Conservation (phyloP, 2,329 filamentous ascomycete genomes). For the Chaetomiaceae sp. region DNA sequence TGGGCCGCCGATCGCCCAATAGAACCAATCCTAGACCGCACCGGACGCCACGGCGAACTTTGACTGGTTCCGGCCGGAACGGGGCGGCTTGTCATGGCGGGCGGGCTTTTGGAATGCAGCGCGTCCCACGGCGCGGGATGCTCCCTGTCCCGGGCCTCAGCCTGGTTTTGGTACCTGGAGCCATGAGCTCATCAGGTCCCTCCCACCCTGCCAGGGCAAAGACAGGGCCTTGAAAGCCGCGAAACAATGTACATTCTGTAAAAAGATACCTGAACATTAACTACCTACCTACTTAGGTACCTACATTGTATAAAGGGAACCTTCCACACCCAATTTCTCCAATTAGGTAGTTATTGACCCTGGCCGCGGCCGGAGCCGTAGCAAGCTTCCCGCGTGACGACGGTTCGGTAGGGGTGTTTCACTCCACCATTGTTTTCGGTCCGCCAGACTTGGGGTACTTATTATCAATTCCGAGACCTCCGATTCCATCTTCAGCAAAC, state of each 20-base stretch:
- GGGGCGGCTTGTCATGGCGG: background rate
- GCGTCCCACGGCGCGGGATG: background rate
- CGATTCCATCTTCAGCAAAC: background rate
- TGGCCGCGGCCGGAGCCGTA: background rate
- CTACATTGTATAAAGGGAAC: too few species aligned
- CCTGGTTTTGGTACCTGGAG: background rate
- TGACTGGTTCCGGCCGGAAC: conserved; percentile 18
- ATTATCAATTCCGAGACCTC: background rate
- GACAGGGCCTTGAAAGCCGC: too few species aligned
- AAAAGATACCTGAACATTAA: conserved; percentile 1
- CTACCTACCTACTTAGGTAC: too few species aligned
- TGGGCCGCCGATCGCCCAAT: conserved; percentile 15
- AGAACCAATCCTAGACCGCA: conserved; percentile 9
- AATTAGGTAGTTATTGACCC: too few species aligned
- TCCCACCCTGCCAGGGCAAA: background rate
- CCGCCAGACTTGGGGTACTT: background rate
- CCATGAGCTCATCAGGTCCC: conserved; percentile 1
- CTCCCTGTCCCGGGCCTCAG: background rate
- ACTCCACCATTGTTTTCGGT: background rate
- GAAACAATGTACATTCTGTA: too few species aligned
- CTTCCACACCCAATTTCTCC: too few species aligned
- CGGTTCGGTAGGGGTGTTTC: background rate
- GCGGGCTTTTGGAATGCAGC: background rate
- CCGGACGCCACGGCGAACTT: conserved; percentile 11
- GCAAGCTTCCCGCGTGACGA: background rate